Base-by-base conservation (phyloP, 495 filamentous ascomycete genomes). In the Sabuloglossum arenarium region DNA sequence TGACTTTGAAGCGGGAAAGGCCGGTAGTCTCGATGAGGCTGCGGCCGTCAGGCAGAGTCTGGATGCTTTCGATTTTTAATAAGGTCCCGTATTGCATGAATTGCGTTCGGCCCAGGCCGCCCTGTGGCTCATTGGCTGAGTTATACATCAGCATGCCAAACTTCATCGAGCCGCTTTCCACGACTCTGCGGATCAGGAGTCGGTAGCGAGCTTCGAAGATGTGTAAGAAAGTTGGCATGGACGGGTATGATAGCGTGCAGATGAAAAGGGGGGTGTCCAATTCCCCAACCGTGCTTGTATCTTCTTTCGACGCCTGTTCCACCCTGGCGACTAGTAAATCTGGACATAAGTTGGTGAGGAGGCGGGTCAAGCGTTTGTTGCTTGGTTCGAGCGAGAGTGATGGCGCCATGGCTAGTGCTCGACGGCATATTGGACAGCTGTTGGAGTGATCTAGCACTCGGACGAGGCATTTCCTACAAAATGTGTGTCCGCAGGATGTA, bases 201-300 rank as follows among this genome's bases (percentile, higher is more conserved):
- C 86, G 79, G 65, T 94, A 94, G 11, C 86, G 78, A 24, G 87
- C 85, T 65, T 96, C 89, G 65, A 94, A 94, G n/a, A 96, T 76
- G 63, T 90, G 84, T 0, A 96, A 69, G 60, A 88, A 88, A 0
- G 82, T 87, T 1, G 85, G 87, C 79, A 89, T 86, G 0, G 72
- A 72, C 12, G 89, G 89, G 59, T 88, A 89, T 0, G 84, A 76
- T 3, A 90, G 68, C 3, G 86, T 84, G 67, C 84, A 89, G 49
- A 93, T 75, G 59, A 94, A 94, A 1, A 96, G 68, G 0, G 88
- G 79, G 12, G 81, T 73, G 29, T 80, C 75, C 29, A 77, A 73
- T 16, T 79, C 81, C 11, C 70, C 71, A 12, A 73, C 68, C 27
- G 68, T 68, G 10, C 67, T 64, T 54, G 72, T 70, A 56, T 80